Percentiles rank a stretch among this genome's conserved stretches.
Conservation (phyloP, 192 early-diverging fungal genomes). For the Gryganskiella cystojenkinii region DNA sequence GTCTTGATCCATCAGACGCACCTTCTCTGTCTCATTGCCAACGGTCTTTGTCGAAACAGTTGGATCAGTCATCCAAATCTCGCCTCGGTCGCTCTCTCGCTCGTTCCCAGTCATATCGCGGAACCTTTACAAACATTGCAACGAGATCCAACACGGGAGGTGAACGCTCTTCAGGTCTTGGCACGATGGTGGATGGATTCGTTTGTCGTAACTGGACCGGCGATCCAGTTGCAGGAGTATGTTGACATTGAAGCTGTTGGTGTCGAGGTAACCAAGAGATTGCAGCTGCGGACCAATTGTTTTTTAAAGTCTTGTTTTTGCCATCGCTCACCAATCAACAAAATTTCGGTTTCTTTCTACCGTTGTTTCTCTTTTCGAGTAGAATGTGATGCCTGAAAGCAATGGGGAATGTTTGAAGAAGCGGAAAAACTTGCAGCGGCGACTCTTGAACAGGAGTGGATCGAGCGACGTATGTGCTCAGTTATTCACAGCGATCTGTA, state of each 20-base stretch:
- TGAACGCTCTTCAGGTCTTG: slow-evolving; percentile 46
- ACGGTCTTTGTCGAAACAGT: slow-evolving; percentile 64
- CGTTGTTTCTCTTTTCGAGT: slow-evolving; percentile 5
- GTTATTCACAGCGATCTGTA: slow-evolving; percentile 58
- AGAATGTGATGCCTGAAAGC: slow-evolving; percentile 23
- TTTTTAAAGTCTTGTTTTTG: not conserved
- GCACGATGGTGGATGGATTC: slow-evolving; percentile 53
- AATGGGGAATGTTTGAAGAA: slow-evolving; percentile 31
- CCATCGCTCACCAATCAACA: not conserved
- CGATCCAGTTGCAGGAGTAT: slow-evolving; percentile 35
- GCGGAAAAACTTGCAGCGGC: slow-evolving; percentile 34
- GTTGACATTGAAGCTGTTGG: slow-evolving; percentile 23
- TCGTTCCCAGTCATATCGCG: slow-evolving; percentile 50
- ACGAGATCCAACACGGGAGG: slow-evolving; percentile 20
- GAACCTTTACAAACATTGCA: slow-evolving; percentile 11
- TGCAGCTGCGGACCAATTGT: too few relatives aligned
- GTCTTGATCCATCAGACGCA: slow-evolving; percentile 70
- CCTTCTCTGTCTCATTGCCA: slow-evolving; percentile 64
- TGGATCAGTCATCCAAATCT: slow-evolving; percentile 55
- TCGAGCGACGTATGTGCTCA: slow-evolving; percentile 57
- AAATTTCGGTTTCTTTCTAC: too few relatives aligned
- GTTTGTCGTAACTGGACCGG: slow-evolving; percentile 50
- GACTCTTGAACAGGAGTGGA: slow-evolving; percentile 38
- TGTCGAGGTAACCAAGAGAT: not conserved
- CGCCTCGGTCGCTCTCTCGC: slow-evolving; percentile 37